A percentile compares a stretch with the other conserved stretches of the same genome.
These are phyloP conservation scores for Phylloporus arenicola DNA, from an alignment of 768 basidiomycete species.

Conservation along the genomic window DNA sequence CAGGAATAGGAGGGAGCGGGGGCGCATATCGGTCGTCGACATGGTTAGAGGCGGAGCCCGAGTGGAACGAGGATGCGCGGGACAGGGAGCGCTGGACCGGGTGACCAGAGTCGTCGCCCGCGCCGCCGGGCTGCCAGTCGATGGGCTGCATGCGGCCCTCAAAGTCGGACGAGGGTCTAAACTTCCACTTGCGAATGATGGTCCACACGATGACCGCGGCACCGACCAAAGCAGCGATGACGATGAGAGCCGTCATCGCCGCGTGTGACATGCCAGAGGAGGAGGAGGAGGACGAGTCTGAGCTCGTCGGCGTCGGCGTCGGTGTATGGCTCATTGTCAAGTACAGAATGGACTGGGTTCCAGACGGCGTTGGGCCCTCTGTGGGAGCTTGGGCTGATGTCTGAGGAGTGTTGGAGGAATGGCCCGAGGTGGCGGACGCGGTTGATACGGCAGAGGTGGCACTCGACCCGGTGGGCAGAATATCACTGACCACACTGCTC, in stretches of 20 bases:
- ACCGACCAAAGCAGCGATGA: conserved; percentile 62
- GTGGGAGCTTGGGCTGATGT: conserved; percentile 26
- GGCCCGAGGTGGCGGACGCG: conserved; percentile 10
- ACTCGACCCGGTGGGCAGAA: conserved; percentile 16
- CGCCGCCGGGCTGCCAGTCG: conserved; percentile 71
- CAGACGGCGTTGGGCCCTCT: conserved; percentile 44
- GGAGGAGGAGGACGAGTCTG: conserved; percentile 4
- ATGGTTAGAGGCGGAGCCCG: conserved; percentile 35
- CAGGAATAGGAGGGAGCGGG: conserved; percentile 45
- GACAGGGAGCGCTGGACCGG: conserved; percentile 48
- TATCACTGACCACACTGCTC: conserved; percentile 7
- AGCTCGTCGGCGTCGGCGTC: conserved; percentile 19
- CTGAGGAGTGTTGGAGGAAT: conserved; percentile 12
- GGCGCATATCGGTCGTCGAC: conserved; percentile 30
- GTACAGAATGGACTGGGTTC: conserved; percentile 51
- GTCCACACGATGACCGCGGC: conserved; percentile 78
- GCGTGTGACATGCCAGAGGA: conserved; percentile 39
- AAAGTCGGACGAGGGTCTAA: conserved; percentile 73
- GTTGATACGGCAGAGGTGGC: conserved; percentile 15
- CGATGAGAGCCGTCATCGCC: conserved; percentile 59
- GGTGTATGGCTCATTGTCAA: conserved; percentile 16
- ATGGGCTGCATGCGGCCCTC: conserved; percentile 84
- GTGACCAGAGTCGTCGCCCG: conserved; percentile 39
- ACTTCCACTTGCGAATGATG: conserved; percentile 88
- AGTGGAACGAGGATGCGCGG: conserved; percentile 66